Base-by-base conservation (phyloP, 805 yeast species). In the Pichia exigua region DNA sequence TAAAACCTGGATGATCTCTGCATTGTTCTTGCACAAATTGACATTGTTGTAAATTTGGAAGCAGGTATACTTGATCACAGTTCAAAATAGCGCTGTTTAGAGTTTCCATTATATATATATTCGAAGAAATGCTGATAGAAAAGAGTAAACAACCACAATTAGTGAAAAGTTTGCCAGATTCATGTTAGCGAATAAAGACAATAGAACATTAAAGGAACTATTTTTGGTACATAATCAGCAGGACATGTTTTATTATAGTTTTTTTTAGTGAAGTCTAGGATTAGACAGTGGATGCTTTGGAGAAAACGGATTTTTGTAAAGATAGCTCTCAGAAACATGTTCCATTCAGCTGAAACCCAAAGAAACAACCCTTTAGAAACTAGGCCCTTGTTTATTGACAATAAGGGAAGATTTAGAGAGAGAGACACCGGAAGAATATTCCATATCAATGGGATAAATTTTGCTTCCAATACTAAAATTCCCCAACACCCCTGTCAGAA, bases 391-490 rank as follows among this genome's bases (percentile, higher is more conserved):
- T 21, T 52, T 0, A 60, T 74, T 1, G 81, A 79, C 49, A 55
- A 62, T 2, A 55, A 70, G 24, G 95, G 94, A 5, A 71, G 76
- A 53, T 81, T 91, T 63, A 68, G 78, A 2, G 80, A 81, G 55
- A 54, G 58, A 0, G 55, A 57, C 4, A 57, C 75, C 1, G 89
- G 88, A 1, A 70, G 94, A 42, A 71, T 71, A n/a, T 70, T 89
- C 13, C 73, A 75, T 13, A 68, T 90, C 30, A 81, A 85, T 58
- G 97, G 97, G 1, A 85, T 90, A 55, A 90, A 91, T 63, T 64
- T 90, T 21, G 95, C 89, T 56, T 83, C 87, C 0, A 77, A 83
- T 35, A 73, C 85, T 57, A 90, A 90, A 64, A 67, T 79, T 47
- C 97, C 97, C 0, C 60, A 71, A 1, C 58, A 52, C 1, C 95